Conservation (phyloP, 257 asterid genomes). For the Thymus mandschuricus region DNA sequence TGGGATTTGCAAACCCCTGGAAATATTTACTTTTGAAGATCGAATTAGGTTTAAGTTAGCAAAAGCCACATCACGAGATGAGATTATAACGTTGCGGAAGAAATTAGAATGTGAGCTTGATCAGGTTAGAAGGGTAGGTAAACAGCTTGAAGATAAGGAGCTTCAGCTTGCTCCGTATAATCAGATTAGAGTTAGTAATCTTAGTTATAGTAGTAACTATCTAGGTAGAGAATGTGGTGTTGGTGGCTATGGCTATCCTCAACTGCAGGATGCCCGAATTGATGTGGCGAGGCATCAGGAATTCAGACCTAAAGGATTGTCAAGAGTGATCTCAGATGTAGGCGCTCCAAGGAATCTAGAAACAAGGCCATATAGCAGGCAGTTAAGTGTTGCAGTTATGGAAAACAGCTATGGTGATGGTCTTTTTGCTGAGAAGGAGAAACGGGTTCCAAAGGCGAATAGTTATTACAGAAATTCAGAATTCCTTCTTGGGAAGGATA, state of each 20-base stretch:
- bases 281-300: constrained; percentile 36
- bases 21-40: constrained; percentile 50
- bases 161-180: constrained; percentile 44
- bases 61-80: constrained; percentile 35
- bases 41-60: constrained; percentile 54
- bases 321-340: constrained; percentile 33
- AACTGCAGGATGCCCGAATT: constrained; percentile 32
- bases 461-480: constrained; percentile 72
- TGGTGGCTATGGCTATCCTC: constrained; percentile 41
- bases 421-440: constrained; percentile 70
- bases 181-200: constrained; percentile 36
- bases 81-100: constrained; percentile 40
- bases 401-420: constrained; percentile 41
- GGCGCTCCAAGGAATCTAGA: too few relatives aligned
- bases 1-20: constrained; percentile 37
- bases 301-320: constrained; percentile 33
- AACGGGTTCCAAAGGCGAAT: constrained; percentile 84
- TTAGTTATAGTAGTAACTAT: constrained; percentile 32
- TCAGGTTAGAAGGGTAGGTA: constrained; percentile 53
- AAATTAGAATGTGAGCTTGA: constrained; percentile 58
- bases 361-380: too few relatives aligned
- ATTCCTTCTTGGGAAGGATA: constrained; percentile 77
- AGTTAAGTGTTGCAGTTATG: constrained; percentile 22
- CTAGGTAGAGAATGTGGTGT: constrained; percentile 37
- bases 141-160: constrained; percentile 57